Evolutionary conservation across 441 rosid species (phyloP).

Genomic region (Bruguiera hainesii): DNA sequence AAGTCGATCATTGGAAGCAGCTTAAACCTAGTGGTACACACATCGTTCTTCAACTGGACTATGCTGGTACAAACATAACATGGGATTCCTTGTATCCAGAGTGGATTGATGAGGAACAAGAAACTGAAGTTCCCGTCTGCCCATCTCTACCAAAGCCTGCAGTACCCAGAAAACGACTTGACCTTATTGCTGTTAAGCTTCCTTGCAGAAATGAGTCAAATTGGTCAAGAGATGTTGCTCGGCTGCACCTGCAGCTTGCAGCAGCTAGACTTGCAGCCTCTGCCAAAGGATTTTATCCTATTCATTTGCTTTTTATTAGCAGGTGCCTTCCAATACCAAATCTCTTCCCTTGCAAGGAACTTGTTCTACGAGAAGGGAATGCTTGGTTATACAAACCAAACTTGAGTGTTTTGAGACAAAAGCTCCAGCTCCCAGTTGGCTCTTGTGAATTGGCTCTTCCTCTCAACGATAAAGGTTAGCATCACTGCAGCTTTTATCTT

Average conservation of each 20-base stretch:
- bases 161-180: slow-evolving; percentile 54
- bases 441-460: slow-evolving; percentile 94
- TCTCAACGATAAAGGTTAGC: slow-evolving; percentile 59
- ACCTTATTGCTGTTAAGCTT: slow-evolving; percentile 72
- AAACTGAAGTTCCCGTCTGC: slow-evolving; percentile 68
- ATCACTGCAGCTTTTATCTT: slow-evolving; percentile 2
- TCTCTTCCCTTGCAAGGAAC: slow-evolving; percentile 71
- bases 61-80: slow-evolving; percentile 55
- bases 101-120: slow-evolving; percentile 98
- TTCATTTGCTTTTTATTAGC: slow-evolving; percentile 58
- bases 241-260: slow-evolving; percentile 77
- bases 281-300: slow-evolving; percentile 60
- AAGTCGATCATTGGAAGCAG: slow-evolving; percentile 56
- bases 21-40: slow-evolving; percentile 43
- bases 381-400: slow-evolving; percentile 74
- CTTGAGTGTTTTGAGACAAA: slow-evolving; percentile 55
- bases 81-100: slow-evolving; percentile 86
- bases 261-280: slow-evolving; percentile 68
- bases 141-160: slow-evolving; percentile 59
- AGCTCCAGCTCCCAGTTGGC: slow-evolving; percentile 74
- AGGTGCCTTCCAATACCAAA: slow-evolving; percentile 70
- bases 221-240: slow-evolving; percentile 84
- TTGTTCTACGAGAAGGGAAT: slow-evolving; percentile 49
- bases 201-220: slow-evolving; percentile 76
- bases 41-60: slow-evolving; percentile 37